Conservation (phyloP, 2,329 filamentous ascomycete genomes). For the Ophiocordyceps camponoti-rufipedis region DNA sequence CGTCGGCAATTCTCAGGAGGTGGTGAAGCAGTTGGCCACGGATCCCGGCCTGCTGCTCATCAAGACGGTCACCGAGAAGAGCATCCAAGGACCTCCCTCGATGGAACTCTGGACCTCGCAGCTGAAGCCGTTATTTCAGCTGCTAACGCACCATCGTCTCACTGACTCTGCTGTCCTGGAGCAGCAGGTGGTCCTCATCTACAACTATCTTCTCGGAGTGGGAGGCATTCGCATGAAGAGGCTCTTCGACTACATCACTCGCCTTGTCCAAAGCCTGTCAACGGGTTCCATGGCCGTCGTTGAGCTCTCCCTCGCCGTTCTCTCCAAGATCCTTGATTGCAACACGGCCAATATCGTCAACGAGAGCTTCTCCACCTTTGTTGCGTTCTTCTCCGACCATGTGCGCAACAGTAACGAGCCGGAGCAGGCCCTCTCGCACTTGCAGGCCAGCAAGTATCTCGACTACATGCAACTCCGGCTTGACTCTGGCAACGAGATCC, state of each 20-base stretch:
- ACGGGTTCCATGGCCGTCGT: slow-evolving; percentile 6
- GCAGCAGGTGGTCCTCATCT: slow-evolving; percentile 15
- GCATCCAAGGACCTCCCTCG: slow-evolving; percentile 5
- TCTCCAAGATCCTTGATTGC: slow-evolving; percentile 17
- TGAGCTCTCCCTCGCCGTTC: slow-evolving; percentile 12
- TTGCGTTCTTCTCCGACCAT: slow-evolving; percentile 7
- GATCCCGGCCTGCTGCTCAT: slow-evolving; percentile 13
- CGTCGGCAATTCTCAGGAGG: slow-evolving; percentile 5
- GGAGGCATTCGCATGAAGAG: slow-evolving; percentile 12
- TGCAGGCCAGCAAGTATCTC: slow-evolving; percentile 13
- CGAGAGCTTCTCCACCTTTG: slow-evolving; percentile 3
- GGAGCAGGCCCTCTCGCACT: slow-evolving; percentile 8
- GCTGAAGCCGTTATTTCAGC: slow-evolving; percentile 14
- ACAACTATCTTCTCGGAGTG: slow-evolving; percentile 16
- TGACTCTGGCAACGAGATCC: slow-evolving; percentile 9
- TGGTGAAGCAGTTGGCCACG: slow-evolving; percentile 7
- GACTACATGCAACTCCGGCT: slow-evolving; percentile 14
- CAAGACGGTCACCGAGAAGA: slow-evolving; percentile 8
- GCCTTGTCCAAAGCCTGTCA: slow-evolving; percentile 6
- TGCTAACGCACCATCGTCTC: slow-evolving; percentile 16
- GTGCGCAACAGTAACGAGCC: slow-evolving; percentile 3
- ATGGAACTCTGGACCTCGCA: slow-evolving; percentile 8
- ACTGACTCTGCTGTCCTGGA: slow-evolving; percentile 20
- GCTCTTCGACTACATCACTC: slow-evolving; percentile 14
- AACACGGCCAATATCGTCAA: slow-evolving; percentile 16